phyloP scores from a whole-genome alignment of 352 stramenopile genomes.

The Albugo candida region DNA sequence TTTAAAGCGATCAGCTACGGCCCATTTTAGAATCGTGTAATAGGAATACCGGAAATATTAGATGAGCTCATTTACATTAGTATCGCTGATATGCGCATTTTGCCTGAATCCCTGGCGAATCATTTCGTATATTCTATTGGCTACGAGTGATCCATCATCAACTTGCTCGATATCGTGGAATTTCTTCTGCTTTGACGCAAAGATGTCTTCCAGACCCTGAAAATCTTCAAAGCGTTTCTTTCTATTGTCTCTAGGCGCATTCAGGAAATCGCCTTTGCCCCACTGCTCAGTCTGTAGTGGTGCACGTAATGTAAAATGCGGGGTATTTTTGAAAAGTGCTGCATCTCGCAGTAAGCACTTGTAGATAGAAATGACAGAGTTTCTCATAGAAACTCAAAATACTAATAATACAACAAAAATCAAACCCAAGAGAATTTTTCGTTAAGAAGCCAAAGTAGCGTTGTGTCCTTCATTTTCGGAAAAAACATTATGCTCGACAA shows the following conservation, averaged over 20 bases:
- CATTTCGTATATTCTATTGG: conserved; percentile 8
- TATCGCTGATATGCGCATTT: conserved; percentile 16
- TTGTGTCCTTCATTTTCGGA: background rate
- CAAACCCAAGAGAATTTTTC: conserved; percentile 2
- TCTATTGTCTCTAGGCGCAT: conserved; percentile 1
- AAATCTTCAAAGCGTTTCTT: conserved; percentile 9
- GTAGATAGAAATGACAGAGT: conserved; percentile 20
- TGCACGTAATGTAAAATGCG: conserved; percentile 38
- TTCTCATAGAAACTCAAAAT: too few species aligned
- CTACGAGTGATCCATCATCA: conserved; percentile 11
- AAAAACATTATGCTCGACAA: conserved; percentile 41
- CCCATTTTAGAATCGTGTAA: background rate
- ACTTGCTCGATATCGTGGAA: conserved; percentile 11
- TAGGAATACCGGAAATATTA: background rate
- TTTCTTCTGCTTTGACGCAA: conserved; percentile 17
- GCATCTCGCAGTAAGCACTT: conserved; percentile 44
- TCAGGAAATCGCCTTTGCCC: conserved; percentile 32
- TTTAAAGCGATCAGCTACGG: conserved; percentile 20
- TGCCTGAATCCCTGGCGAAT: conserved; percentile 25
- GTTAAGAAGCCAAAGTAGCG: conserved; percentile 1
- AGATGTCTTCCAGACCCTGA: conserved; percentile 22
- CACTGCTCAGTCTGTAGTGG: conserved; percentile 37
- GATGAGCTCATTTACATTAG: conserved; percentile 12
- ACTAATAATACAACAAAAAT: background rate
- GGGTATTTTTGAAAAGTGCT: conserved; percentile 23